These are phyloP conservation scores for Globisporangium paroecandrum DNA, from an alignment of 352 stramenopile genomes.

Conservation along the genomic window DNA sequence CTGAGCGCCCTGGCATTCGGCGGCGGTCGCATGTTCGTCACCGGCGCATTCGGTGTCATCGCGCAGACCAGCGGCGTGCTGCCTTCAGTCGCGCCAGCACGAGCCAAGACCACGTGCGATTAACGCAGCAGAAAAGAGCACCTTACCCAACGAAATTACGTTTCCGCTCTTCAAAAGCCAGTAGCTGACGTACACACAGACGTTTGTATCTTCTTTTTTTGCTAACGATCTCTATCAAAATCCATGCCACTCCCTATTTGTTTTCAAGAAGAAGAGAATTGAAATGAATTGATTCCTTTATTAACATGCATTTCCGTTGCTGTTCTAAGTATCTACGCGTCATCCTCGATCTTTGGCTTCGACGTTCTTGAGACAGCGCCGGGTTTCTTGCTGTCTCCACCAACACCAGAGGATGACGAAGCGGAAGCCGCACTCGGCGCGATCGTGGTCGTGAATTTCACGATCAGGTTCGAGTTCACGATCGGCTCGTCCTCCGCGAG, in stretches of 20 bases:
- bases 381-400: conserved; percentile 38
- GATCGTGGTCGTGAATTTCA: conserved; percentile 76
- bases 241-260: neutral
- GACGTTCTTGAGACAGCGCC: conserved; percentile 17
- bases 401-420: conserved; percentile 8
- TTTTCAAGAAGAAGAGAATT: neutral
- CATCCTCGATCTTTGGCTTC: conserved; percentile 25
- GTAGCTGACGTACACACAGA: neutral
- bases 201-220: conserved; percentile 13
- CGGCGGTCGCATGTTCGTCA: conserved; percentile 73
- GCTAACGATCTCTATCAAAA: neutral
- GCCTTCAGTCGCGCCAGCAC: conserved; percentile 23
- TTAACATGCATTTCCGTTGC: neutral
- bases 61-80: conserved; percentile 50
- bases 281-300: conserved; percentile 4
- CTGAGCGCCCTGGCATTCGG: conserved; percentile 62
- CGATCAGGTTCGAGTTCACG: conserved; percentile 53
- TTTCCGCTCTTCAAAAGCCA: neutral
- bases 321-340: conserved; percentile 14
- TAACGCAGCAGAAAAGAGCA: neutral
- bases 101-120: conserved; percentile 42
- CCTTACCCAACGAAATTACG: neutral
- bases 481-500: conserved; percentile 74
- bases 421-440: conserved; percentile 23
- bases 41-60: conserved; percentile 63